A percentile compares a stretch with the other conserved stretches of the same genome.
These are phyloP conservation scores for Heritiera fomes DNA, from an alignment of 345 rosid genomes.

Conservation along the genomic window DNA sequence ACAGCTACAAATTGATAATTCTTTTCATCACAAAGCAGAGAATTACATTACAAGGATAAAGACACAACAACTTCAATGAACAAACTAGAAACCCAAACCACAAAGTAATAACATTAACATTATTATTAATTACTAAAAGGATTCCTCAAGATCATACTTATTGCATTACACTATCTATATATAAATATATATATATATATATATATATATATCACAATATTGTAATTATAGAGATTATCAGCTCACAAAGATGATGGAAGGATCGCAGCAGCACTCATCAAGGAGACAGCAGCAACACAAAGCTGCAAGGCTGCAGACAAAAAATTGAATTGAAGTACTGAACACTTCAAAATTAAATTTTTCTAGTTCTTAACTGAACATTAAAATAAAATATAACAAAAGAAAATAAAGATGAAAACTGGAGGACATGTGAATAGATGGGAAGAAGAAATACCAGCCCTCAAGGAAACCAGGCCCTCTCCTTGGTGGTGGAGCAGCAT, in stretches of 20 bases:
- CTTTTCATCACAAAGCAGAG: not conserved
- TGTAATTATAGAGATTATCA: slow-evolving; percentile 3
- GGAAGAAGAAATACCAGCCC: slow-evolving; percentile 47
- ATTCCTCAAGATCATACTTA: not conserved
- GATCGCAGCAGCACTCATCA: slow-evolving; percentile 80
- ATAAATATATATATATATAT: no score
- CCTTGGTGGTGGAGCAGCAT: slow-evolving; percentile 52
- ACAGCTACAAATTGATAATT: not conserved
- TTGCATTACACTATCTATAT: not conserved
- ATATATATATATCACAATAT: no score
- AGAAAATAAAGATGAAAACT: not conserved
- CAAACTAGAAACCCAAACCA: not conserved
- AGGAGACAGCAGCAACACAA: slow-evolving; percentile 70
- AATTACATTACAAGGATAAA: not conserved
- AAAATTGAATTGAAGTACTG: not conserved
- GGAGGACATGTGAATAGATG: not conserved
- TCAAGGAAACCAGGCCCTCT: slow-evolving; percentile 49
- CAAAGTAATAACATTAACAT: no score
- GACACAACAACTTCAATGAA: not conserved
- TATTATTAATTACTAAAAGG: not conserved
- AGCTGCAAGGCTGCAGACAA: slow-evolving; percentile 55
- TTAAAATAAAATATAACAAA: not conserved
- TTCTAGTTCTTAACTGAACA: no score
- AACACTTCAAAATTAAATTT: no score
- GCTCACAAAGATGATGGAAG: slow-evolving; percentile 43